Conservation (phyloP, 2,329 filamentous ascomycete species). For the Nemania bipapillata region DNA sequence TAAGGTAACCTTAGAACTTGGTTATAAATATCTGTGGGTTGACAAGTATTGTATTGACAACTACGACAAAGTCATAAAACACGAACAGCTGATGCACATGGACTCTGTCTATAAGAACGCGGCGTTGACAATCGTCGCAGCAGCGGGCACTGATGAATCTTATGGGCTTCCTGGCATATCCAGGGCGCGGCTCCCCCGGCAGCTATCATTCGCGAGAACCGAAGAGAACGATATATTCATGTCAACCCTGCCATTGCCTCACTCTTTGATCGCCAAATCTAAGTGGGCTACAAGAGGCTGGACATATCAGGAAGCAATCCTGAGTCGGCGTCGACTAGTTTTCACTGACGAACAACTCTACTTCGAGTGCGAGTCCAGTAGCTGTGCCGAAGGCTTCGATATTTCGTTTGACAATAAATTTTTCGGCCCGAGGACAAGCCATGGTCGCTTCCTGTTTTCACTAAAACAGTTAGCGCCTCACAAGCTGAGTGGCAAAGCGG, state of each 20-base stretch:
- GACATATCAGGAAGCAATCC: constrained; percentile 53
- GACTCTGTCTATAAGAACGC: constrained; percentile 33
- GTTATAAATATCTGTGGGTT: constrained; percentile 33
- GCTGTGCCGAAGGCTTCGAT: constrained; percentile 27
- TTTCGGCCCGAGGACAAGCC: neutral
- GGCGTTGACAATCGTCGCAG: constrained; percentile 33
- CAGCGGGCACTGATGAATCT: constrained; percentile 24
- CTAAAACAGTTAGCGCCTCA: neutral
- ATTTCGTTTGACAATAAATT: constrained; percentile 1
- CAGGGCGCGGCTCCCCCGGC: neutral
- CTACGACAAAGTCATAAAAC: constrained; percentile 14
- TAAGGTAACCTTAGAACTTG: constrained; percentile 11
- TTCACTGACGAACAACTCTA: constrained; percentile 48
- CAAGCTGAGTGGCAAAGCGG: neutral
- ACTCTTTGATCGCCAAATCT: constrained; percentile 26
- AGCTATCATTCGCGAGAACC: constrained; percentile 8
- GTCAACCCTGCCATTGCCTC: constrained; percentile 26
- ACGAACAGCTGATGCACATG: constrained; percentile 38
- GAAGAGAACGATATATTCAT: constrained; percentile 15
- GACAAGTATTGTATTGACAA: constrained; percentile 35
- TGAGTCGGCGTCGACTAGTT: constrained; percentile 48
- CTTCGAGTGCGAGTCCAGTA: constrained; percentile 35
- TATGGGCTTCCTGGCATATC: constrained; percentile 33
- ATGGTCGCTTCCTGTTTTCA: constrained; percentile 19
- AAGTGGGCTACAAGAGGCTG: constrained; percentile 46